Percentiles rank a stretch among this genome's conserved stretches.
Evolutionary conservation across 2,329 filamentous ascomycete genomes (phyloP).

Genomic region (Parastagonospora nodorum): DNA sequence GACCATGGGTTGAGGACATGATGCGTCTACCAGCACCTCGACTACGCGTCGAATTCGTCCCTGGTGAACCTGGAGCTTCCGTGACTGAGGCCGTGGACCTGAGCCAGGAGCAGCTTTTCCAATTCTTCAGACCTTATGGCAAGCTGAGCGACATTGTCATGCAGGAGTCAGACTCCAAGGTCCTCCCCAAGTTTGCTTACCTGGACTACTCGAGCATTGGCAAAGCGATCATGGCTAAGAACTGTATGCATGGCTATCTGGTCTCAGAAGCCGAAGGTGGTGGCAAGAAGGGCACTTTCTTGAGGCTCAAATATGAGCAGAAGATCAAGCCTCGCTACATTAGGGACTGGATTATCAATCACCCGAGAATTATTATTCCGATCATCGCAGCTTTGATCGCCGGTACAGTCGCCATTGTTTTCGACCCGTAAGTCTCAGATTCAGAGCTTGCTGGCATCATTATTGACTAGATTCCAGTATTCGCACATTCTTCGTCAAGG

Average conservation of each 20-base stretch:
- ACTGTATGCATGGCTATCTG: conserved; percentile 86
- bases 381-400: conserved; percentile 79
- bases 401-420: conserved; percentile 77
- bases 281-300: conserved; percentile 73
- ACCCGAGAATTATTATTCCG: conserved; percentile 88
- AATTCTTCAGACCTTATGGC: conserved; percentile 85
- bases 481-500: conserved; percentile 87
- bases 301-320: conserved; percentile 84
- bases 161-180: conserved; percentile 85
- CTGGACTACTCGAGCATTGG: conserved; percentile 76
- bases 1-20: conserved; percentile 93
- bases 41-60: conserved; percentile 83
- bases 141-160: conserved; percentile 85
- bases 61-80: conserved; percentile 71
- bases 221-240: conserved; percentile 84
- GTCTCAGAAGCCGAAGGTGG: conserved; percentile 72
- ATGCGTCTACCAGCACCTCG: conserved; percentile 78
- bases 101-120: conserved; percentile 84
- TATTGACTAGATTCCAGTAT: conserved; percentile 54
- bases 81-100: conserved; percentile 75
- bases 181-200: conserved; percentile 77
- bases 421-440: conserved; percentile 69
- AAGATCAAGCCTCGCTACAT: conserved; percentile 78
- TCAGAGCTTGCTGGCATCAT: neutral
- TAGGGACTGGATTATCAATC: conserved; percentile 83